A percentile compares a stretch with the other conserved stretches of the same genome.
Evolutionary conservation across 495 filamentous ascomycete species (phyloP).

Genomic region (Aspergillus heteromorphus): DNA sequence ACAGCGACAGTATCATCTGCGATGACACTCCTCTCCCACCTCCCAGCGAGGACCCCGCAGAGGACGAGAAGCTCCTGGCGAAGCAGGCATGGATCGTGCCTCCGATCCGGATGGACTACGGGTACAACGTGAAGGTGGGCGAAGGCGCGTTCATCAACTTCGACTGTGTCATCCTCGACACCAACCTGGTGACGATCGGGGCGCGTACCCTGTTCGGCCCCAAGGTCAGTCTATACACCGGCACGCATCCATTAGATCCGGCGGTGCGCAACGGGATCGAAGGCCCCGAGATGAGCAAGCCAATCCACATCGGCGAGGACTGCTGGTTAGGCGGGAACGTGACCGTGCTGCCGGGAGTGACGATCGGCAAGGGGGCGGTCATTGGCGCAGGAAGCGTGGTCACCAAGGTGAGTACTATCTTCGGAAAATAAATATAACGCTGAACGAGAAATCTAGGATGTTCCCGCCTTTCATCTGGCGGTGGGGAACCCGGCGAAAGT

Average conservation of each 20-base stretch:
- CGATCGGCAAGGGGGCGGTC: constrained; percentile 67
- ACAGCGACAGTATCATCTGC: constrained; percentile 45
- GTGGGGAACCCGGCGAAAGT: constrained; percentile 65
- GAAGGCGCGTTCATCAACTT: constrained; percentile 71
- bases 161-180: constrained; percentile 72
- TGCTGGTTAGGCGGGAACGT: constrained; percentile 86
- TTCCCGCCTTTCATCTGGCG: constrained; percentile 57
- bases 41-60: constrained; percentile 41
- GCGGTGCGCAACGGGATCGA: constrained; percentile 63
- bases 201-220: constrained; percentile 75
- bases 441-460: constrained; percentile 40
- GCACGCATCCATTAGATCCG: constrained; percentile 73
- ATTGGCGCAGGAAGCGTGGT: constrained; percentile 88
- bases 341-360: constrained; percentile 71
- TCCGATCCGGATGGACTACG: constrained; percentile 71
- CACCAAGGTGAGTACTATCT: constrained; percentile 59
- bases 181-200: constrained; percentile 70
- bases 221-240: constrained; percentile 65
- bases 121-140: constrained; percentile 65
- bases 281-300: constrained; percentile 70
- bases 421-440: background rate
- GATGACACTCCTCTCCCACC: constrained; percentile 60
- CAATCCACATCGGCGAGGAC: constrained; percentile 77
- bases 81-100: constrained; percentile 66
- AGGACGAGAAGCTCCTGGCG: constrained; percentile 55